Conservation (phyloP, 352 stramenopile species). For the Phytophthora europaea region DNA sequence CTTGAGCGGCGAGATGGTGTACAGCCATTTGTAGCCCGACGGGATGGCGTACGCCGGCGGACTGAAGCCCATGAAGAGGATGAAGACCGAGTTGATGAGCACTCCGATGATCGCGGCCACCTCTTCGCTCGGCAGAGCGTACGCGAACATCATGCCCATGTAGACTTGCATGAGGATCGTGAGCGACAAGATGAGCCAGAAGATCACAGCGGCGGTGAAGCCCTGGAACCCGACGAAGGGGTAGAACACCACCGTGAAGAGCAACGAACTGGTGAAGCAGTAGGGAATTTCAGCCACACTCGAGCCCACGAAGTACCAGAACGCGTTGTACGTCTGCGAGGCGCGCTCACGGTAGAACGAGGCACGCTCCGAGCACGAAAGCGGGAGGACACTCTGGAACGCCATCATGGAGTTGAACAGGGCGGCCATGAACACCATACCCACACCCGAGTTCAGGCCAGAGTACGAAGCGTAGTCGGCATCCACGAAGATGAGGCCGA, state of each 20-base stretch:
- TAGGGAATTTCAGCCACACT: conserved; percentile 82
- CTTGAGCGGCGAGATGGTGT: conserved; percentile 29
- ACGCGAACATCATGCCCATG: conserved; percentile 80
- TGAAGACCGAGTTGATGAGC: conserved; percentile 55
- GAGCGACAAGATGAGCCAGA: conserved; percentile 37
- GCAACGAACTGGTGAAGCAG: conserved; percentile 7
- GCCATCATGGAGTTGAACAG: conserved; percentile 64
- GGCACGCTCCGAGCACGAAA: conserved; percentile 77
- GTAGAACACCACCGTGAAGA: conserved; percentile 22
- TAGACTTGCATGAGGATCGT: conserved; percentile 62
- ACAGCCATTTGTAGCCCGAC: conserved; percentile 39
- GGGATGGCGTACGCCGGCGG: conserved; percentile 44
- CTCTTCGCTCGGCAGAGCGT: conserved; percentile 52
- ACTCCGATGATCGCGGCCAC: conserved; percentile 52
- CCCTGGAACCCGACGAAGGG: conserved; percentile 14
- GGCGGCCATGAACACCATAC: conserved; percentile 79
- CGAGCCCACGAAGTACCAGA: conserved; percentile 83
- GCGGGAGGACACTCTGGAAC: conserved; percentile 65
- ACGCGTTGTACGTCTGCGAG: conserved; percentile 89
- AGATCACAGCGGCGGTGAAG: conserved; percentile 26
- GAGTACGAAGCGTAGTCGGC: conserved; percentile 39
- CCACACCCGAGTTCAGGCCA: conserved; percentile 45
- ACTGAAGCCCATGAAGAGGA: conserved; percentile 71
- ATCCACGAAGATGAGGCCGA: conserved; percentile 63
- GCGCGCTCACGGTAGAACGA: conserved; percentile 89